A percentile compares a stretch with the other conserved stretches of the same genome.
phyloP scores from a whole-genome alignment of 208 protist genomes.

The Crithidia acanthocephali region DNA sequence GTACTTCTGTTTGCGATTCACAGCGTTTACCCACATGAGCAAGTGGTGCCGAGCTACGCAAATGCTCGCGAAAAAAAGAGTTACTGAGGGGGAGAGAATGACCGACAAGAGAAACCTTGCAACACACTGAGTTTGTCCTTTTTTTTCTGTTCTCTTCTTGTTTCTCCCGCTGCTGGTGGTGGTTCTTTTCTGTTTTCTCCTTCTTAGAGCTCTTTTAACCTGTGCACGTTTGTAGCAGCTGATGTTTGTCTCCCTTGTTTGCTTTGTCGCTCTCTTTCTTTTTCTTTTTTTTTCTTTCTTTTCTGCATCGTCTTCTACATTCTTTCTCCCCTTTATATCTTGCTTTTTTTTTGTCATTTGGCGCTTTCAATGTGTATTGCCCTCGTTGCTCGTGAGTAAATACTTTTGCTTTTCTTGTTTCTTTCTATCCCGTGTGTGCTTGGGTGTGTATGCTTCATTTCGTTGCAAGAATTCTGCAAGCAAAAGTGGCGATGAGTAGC shows the following conservation, averaged over 20 bases:
- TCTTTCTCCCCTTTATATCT: constrained; percentile 23
- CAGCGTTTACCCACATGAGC: too few species aligned
- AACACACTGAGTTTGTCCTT: not conserved
- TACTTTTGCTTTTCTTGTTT: not conserved
- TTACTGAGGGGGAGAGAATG: too few species aligned
- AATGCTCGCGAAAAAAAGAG: too few species aligned
- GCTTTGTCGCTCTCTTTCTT: not conserved
- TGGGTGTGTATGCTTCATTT: not conserved
- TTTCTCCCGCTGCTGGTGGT: constrained; percentile 2
- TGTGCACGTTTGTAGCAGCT: not conserved
- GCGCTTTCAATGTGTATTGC: constrained; percentile 5
- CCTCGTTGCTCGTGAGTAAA: not conserved
- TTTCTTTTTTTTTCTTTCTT: constrained; percentile 11
- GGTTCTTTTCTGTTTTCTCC: not conserved
- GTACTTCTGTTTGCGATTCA: too few species aligned
- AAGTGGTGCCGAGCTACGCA: too few species aligned
- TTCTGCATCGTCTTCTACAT: constrained; percentile 9
- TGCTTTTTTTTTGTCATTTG: constrained; percentile 7
- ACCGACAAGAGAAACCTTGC: too few species aligned
- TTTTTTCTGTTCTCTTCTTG: constrained; percentile 16
- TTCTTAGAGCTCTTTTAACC: not conserved
- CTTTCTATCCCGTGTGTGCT: not conserved
- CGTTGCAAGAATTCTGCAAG: too few species aligned
- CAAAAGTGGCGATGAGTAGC: too few species aligned
- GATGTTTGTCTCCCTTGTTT: constrained; percentile 14